These are phyloP conservation scores for Hygrophila difformis DNA, from an alignment of 257 asterid genomes.

Conservation along the genomic window DNA sequence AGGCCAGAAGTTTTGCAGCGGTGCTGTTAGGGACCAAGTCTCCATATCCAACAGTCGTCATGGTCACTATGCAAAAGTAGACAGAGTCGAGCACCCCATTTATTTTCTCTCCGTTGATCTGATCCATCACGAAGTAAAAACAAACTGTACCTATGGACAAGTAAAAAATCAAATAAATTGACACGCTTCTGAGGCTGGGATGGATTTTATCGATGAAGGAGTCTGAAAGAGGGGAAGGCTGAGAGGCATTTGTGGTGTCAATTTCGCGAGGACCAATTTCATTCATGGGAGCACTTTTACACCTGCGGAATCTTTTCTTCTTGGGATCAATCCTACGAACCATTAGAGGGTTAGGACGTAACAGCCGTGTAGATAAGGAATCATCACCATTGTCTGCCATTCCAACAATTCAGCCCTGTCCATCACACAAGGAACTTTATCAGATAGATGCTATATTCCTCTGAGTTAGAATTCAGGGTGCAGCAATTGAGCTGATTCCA, in stretches of 20 bases:
- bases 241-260: conserved; percentile 16
- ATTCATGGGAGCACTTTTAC: conserved; percentile 65
- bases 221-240: conserved; percentile 17
- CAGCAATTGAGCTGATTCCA: conserved; percentile 6
- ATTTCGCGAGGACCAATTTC: conserved; percentile 42
- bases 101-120: conserved; percentile 55
- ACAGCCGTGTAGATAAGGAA: conserved; percentile 20
- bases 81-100: conserved; percentile 67
- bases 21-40: conserved; percentile 71
- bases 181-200: conserved; percentile 43
- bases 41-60: conserved; percentile 96
- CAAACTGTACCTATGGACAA: conserved; percentile 48
- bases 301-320: conserved; percentile 51
- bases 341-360: conserved; percentile 20
- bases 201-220: conserved; percentile 36
- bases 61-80: conserved; percentile 89
- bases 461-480: no score
- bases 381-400: conserved; percentile 28
- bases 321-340: conserved; percentile 19
- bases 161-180: conserved; percentile 41
- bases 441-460: background rate
- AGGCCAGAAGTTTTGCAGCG: conserved; percentile 67
- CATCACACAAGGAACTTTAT: background rate
- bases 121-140: conserved; percentile 50
- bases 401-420: conserved; percentile 12